Conservation (phyloP, 2,329 filamentous ascomycete genomes). For the Orbilia quercus region DNA sequence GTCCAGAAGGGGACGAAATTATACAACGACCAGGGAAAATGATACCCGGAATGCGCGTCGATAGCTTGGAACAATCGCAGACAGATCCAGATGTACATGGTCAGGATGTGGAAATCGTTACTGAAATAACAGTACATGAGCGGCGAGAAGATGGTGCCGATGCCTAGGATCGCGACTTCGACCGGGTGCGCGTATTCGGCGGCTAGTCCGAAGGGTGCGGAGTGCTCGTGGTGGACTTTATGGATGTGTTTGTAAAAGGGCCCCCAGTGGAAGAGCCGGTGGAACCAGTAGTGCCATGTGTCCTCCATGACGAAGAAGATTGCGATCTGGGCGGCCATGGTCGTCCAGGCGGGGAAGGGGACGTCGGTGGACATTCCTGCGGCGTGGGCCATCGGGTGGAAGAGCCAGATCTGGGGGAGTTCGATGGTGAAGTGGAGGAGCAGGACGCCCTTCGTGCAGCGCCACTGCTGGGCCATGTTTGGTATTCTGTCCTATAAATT, state of each 20-base stretch:
- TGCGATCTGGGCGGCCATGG: conserved; percentile 89
- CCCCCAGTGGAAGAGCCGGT: conserved; percentile 91
- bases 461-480: conserved; percentile 91
- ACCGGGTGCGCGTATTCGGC: conserved; percentile 98
- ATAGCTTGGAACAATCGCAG: conserved; percentile 96
- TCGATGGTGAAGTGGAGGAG: conserved; percentile 97
- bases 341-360: conserved; percentile 86
- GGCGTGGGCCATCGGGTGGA: conserved; percentile 94
- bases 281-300: conserved; percentile 97
- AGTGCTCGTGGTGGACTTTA: conserved; percentile 99
- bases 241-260: conserved; percentile 96
- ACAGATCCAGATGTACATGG: conserved; percentile 97
- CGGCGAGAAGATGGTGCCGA: conserved; percentile 84
- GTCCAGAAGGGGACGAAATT: conserved; percentile 98
- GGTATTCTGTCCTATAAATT: conserved; percentile 76
- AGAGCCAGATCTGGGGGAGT: conserved; percentile 98
- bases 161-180: conserved; percentile 92
- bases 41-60: conserved; percentile 96
- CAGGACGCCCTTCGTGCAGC: conserved; percentile 91
- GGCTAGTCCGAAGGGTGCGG: conserved; percentile 92
- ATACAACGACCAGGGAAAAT: conserved; percentile 96
- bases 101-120: conserved; percentile 87
- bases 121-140: conserved; percentile 86
- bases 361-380: conserved; percentile 88
- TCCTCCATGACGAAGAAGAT: conserved; percentile 97